These are phyloP conservation scores for Euptelea pleiosperma DNA, from an alignment of 164 flowering plant genomes.

Conservation along the genomic window DNA sequence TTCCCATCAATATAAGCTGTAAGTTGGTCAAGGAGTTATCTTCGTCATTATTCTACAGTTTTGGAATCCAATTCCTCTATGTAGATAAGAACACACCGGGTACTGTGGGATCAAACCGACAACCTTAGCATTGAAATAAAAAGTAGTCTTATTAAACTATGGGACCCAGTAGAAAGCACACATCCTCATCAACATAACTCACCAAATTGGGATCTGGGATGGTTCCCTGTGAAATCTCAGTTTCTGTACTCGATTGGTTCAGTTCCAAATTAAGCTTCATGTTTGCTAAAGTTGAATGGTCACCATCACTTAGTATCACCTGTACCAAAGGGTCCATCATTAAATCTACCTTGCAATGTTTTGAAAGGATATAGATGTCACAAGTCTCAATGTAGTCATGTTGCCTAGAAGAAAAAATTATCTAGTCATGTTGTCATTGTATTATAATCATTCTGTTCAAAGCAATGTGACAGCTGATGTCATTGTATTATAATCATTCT, in stretches of 20 bases:
- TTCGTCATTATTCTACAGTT: neutral
- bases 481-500: too few species aligned
- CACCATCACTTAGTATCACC: constrained; percentile 89
- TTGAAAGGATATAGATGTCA: neutral
- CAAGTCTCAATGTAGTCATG: neutral
- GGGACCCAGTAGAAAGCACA: neutral
- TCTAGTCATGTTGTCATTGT: too few species aligned
- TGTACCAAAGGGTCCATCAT: constrained; percentile 26
- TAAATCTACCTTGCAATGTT: neutral
- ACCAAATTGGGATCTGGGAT: constrained; percentile 26
- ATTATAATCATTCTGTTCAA: too few species aligned
- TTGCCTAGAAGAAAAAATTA: too few species aligned
- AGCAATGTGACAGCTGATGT: too few species aligned
- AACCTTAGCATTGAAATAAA: too few species aligned
- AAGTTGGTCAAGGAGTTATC: neutral
- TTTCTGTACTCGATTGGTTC: constrained; percentile 39
- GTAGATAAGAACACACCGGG: too few species aligned
- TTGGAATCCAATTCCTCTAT: neutral
- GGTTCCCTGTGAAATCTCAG: constrained; percentile 14
- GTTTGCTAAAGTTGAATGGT: constrained; percentile 66
- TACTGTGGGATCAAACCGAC: too few species aligned
- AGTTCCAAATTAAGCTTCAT: constrained; percentile 73
- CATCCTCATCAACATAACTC: constrained; percentile 11
- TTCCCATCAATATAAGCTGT: neutral
- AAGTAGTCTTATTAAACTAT: too few species aligned